A percentile compares a stretch with the other conserved stretches of the same genome.
Evolutionary conservation across 768 basidiomycete genomes (phyloP).

Genomic region (Lactarius hatsudake): DNA sequence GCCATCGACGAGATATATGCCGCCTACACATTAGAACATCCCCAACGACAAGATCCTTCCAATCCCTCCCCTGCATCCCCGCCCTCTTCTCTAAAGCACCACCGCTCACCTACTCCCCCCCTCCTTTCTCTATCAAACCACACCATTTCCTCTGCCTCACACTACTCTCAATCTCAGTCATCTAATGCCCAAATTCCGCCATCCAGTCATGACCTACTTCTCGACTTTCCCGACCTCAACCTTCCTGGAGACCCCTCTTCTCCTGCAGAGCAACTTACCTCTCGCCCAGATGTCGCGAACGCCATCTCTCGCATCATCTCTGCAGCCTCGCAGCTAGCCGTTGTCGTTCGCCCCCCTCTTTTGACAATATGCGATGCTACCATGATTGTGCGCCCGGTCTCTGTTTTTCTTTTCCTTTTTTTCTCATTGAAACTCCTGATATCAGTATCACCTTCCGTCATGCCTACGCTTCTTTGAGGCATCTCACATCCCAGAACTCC

Average conservation of each 20-base stretch:
- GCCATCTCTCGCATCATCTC: conserved; percentile 66
- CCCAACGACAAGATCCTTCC: not conserved
- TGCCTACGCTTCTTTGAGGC: conserved; percentile 74
- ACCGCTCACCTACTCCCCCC: conserved; percentile 25
- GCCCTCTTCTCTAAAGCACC: conserved; percentile 11
- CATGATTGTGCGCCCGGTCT: conserved; percentile 54
- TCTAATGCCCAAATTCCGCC: conserved; percentile 9
- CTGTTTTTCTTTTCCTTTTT: not conserved
- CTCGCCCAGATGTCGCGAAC: conserved; percentile 56
- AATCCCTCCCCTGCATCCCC: conserved; percentile 4
- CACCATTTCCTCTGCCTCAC: conserved; percentile 22
- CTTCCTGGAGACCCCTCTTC: conserved; percentile 36
- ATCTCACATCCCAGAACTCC: conserved; percentile 65
- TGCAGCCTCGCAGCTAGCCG: conserved; percentile 64
- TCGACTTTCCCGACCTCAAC: conserved; percentile 33
- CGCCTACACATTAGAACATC: conserved; percentile 13
- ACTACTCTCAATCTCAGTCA: conserved; percentile 23
- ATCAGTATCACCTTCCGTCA: conserved; percentile 69
- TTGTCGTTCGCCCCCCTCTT: conserved; percentile 65
- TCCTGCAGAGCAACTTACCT: conserved; percentile 51
- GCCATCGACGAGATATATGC: conserved; percentile 29
- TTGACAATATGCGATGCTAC: conserved; percentile 68
- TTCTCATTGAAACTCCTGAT: not conserved
- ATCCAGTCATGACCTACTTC: conserved; percentile 7
- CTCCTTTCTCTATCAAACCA: conserved; percentile 21